Evolutionary conservation across 2,329 filamentous ascomycete genomes (phyloP), one percentile per base, ranked within the genome.

Genomic region (Claviceps quebecensis): DNA sequence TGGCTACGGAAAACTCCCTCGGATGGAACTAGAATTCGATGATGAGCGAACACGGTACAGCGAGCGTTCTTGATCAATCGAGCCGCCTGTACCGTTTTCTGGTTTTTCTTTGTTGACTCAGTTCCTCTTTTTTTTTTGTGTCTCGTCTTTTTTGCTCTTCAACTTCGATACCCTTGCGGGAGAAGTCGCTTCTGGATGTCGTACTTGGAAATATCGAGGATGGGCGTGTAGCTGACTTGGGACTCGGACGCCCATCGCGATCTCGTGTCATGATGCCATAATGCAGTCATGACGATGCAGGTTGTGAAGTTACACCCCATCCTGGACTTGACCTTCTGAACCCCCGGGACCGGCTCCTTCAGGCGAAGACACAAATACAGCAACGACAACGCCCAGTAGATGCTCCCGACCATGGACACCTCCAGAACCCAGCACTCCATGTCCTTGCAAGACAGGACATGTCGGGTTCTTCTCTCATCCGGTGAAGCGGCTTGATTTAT

Each of bases 1-100:
- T 95, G 56, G 90, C 90, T 67, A 85, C 89, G 3, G 89, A 94
- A 73, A 96, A 96, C 76, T 95, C 88, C 49, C 78, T 96, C 58
- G 90, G 90, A 61, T 96, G 90, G 90, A 95, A 94, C 73, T 96
- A 67, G 56, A 37, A 50, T 39, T 56, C 26, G 41, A 34, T 34
- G 34, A 29, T n/a, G 22, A 54, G 39, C 47, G 40, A 49, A 41
- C 26, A 26, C 23, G 9, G 17, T 17, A 38, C 17, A n/a, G 22
- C 23, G 17, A 19, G 19, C 19, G 19, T 38, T 37, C 26, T 48
- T 52, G 37, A 46, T 16, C 45, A 23, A 37, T 29, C 45, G 41
- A 54, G 46, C 40, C 48, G 51, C 57, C 49, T 61, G 54, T 58
- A 49, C 37, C 46, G 45, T 54, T 54, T 6, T 19, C n/a, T 19